Conservation (phyloP, 768 basidiomycete genomes). For the Exsudoporus frostii region DNA sequence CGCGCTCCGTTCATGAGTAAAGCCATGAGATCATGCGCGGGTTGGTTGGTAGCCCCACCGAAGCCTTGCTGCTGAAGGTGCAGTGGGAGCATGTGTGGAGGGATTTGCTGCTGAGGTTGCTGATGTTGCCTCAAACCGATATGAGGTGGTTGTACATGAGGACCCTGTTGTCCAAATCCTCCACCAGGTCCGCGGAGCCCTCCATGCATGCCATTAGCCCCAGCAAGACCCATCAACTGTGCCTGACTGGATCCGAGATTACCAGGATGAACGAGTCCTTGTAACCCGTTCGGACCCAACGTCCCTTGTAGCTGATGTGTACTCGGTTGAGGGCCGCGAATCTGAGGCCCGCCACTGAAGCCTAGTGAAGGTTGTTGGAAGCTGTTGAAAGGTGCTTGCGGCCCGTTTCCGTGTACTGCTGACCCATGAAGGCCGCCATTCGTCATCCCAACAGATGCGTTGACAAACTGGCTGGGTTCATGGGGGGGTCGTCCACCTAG, state of each 20-base stretch:
- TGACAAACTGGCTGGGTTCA: constrained; percentile 64
- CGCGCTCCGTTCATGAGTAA: constrained; percentile 72
- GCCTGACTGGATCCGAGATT: constrained; percentile 51
- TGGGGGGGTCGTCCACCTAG: constrained; percentile 80
- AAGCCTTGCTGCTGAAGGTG: constrained; percentile 62
- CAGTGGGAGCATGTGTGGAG: constrained; percentile 49
- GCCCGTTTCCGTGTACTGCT: constrained; percentile 43
- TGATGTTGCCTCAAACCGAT: constrained; percentile 34
- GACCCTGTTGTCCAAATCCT: constrained; percentile 36
- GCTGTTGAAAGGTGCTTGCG: constrained; percentile 52
- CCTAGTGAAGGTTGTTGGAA: constrained; percentile 44
- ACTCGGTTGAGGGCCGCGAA: constrained; percentile 50
- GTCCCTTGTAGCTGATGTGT: constrained; percentile 48
- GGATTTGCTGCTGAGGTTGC: constrained; percentile 48
- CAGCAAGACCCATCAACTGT: constrained; percentile 43
- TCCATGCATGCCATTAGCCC: constrained; percentile 44
- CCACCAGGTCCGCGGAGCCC: constrained; percentile 46
- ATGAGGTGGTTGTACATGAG: constrained; percentile 31
- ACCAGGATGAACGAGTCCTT: constrained; percentile 48
- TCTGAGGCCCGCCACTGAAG: constrained; percentile 40
- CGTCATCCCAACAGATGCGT: constrained; percentile 41
- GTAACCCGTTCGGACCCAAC: constrained; percentile 47
- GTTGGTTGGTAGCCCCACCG: constrained; percentile 48
- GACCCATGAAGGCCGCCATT: constrained; percentile 45
- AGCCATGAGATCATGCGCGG: constrained; percentile 76